These are phyloP conservation scores for Trichoderma orchidacearum DNA, from an alignment of 495 filamentous ascomycete genomes.

Conservation along the genomic window DNA sequence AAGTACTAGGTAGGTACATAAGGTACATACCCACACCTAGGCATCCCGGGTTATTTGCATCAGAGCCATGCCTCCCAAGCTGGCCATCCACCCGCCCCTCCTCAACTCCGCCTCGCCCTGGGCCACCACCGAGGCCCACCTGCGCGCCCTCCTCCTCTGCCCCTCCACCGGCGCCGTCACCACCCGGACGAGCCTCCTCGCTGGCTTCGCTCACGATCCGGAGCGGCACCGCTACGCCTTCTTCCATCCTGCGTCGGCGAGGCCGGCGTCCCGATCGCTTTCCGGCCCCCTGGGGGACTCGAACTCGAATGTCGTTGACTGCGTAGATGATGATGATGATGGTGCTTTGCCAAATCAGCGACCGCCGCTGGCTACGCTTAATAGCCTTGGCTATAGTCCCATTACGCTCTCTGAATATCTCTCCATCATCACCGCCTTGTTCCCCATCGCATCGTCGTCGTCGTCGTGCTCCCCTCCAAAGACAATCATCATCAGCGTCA, in stretches of 20 bases:
- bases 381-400: slow-evolving; percentile 59
- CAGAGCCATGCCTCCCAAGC: slow-evolving; percentile 13
- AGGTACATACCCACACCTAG: too few relatives aligned
- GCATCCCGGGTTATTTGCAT: too few relatives aligned
- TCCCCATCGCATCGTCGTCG: neutral
- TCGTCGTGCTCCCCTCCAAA: neutral
- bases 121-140: slow-evolving; percentile 47
- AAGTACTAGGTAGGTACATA: too few relatives aligned
- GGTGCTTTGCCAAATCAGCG: too few relatives aligned
- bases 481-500: slow-evolving; percentile 50
- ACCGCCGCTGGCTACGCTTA: slow-evolving; percentile 42
- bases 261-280: neutral
- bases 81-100: slow-evolving; percentile 46
- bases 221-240: slow-evolving; percentile 52
- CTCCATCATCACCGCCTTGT: slow-evolving; percentile 17
- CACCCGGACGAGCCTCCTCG: slow-evolving; percentile 45
- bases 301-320: neutral
- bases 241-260: slow-evolving; percentile 36
- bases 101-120: slow-evolving; percentile 60
- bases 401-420: slow-evolving; percentile 54
- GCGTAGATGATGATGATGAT: neutral
- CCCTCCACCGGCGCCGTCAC: slow-evolving; percentile 55
- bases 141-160: slow-evolving; percentile 39
- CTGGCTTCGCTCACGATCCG: slow-evolving; percentile 44
- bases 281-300: neutral